Evolutionary conservation across 2,329 filamentous ascomycete genomes (phyloP).

Genomic region (Mycogone perniciosa): DNA sequence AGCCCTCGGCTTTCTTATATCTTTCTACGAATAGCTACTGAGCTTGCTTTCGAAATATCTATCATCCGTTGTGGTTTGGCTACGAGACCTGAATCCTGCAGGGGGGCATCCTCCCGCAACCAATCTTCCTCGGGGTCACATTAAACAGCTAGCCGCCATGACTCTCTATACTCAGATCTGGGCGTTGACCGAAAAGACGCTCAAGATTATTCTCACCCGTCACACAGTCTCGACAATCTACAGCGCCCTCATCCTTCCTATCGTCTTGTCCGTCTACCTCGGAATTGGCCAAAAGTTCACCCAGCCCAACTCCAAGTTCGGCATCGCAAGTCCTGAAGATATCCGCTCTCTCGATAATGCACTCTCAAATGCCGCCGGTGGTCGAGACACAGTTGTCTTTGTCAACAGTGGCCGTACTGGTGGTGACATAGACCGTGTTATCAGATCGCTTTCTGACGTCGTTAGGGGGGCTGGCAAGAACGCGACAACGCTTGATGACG

Average conservation of each 20-base stretch:
- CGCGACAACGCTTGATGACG: slow-evolving; percentile 18
- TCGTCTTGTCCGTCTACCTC: slow-evolving; percentile 50
- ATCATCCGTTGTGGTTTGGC: background rate
- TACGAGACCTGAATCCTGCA: background rate
- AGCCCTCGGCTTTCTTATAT: background rate
- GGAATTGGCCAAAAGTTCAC: slow-evolving; percentile 72
- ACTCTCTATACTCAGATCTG: slow-evolving; percentile 46
- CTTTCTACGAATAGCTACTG: background rate
- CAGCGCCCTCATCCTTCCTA: slow-evolving; percentile 50
- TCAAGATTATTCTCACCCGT: slow-evolving; percentile 48
- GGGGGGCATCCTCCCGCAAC: background rate
- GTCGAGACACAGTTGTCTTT: slow-evolving; percentile 62
- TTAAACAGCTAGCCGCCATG: slow-evolving; percentile 26
- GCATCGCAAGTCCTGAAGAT: slow-evolving; percentile 55
- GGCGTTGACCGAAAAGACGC: slow-evolving; percentile 52
- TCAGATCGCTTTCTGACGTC: slow-evolving; percentile 36
- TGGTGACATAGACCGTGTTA: slow-evolving; percentile 64
- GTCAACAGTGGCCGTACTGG: slow-evolving; percentile 65
- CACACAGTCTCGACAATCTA: slow-evolving; percentile 45
- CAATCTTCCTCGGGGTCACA: background rate
- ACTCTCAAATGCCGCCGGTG: slow-evolving; percentile 47
- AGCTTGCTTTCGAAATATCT: too few species aligned
- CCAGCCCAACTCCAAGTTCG: slow-evolving; percentile 63
- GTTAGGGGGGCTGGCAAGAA: slow-evolving; percentile 22
- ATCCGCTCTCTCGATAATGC: slow-evolving; percentile 60